These are phyloP conservation scores for Aphelidium insulamus DNA, from an alignment of 371 early-diverging fungal genomes.

Conservation along the genomic window DNA sequence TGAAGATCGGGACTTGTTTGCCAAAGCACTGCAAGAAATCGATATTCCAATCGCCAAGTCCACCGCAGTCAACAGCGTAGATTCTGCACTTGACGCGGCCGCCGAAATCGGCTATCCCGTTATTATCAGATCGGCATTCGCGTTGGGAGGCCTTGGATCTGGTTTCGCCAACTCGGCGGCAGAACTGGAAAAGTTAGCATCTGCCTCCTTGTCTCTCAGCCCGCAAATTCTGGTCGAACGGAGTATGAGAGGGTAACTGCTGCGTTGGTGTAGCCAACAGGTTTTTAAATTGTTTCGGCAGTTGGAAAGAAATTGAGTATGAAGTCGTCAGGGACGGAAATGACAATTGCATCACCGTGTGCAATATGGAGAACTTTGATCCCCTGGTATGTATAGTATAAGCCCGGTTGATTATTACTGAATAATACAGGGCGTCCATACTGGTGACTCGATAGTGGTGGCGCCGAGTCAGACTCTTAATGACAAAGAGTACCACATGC, in stretches of 20 bases:
- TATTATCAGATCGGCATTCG: slow-evolving; percentile 76
- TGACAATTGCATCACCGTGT: slow-evolving; percentile 90
- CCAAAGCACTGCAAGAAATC: slow-evolving; percentile 63
- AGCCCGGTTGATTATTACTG: not conserved
- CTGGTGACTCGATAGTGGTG: slow-evolving; percentile 89
- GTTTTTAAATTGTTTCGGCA: too few relatives aligned
- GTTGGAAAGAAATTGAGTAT: slow-evolving; percentile 93
- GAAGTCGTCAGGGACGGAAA: slow-evolving; percentile 88
- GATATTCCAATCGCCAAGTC: slow-evolving; percentile 68
- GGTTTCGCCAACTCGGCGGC: slow-evolving; percentile 66
- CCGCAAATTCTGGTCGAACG: slow-evolving; percentile 78
- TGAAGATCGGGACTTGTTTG: slow-evolving; percentile 88
- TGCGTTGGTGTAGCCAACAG: too few relatives aligned
- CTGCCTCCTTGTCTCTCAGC: slow-evolving; percentile 49
- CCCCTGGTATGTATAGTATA: slow-evolving; percentile 28
- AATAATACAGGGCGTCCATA: slow-evolving; percentile 30
- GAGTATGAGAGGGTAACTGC: slow-evolving; percentile 94
- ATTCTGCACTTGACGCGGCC: slow-evolving; percentile 65
- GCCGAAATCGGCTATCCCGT: slow-evolving; percentile 67
- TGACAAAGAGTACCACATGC: slow-evolving; percentile 84
- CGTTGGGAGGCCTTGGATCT: slow-evolving; percentile 87
- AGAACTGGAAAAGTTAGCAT: slow-evolving; percentile 43
- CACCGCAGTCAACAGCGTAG: slow-evolving; percentile 48
- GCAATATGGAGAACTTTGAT: slow-evolving; percentile 97
- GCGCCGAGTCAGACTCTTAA: slow-evolving; percentile 81